Percentiles rank a stretch among this genome's conserved stretches.
phyloP scores from a whole-genome alignment of 805 yeast species.

The Yamadazyma phyllophila region DNA sequence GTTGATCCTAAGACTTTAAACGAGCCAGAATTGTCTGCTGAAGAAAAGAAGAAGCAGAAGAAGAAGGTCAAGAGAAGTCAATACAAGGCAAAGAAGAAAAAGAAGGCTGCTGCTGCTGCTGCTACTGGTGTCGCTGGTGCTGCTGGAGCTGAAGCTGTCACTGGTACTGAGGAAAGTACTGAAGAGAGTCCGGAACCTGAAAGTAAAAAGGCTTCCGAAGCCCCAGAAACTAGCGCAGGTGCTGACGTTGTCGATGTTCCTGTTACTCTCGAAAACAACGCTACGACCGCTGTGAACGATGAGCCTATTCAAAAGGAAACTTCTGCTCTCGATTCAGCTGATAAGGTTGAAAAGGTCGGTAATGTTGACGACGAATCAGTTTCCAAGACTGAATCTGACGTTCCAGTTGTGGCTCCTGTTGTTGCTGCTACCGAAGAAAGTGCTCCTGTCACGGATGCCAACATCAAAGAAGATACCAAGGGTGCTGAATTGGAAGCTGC shows the following conservation, averaged over 20 bases:
- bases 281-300: conserved; percentile 9
- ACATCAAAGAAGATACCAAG: not conserved
- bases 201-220: conserved; percentile 4
- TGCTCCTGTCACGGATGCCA: not conserved
- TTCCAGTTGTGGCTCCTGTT: conserved; percentile 1
- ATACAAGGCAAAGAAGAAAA: conserved; percentile 43
- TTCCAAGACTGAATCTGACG: conserved; percentile 5
- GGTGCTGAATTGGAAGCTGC: not conserved
- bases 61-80: conserved; percentile 44
- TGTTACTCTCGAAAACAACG: conserved; percentile 8
- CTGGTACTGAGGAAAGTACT: conserved; percentile 16
- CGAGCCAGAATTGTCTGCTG: conserved; percentile 23
- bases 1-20: conserved; percentile 53
- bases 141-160: conserved; percentile 10
- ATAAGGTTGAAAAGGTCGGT: conserved; percentile 1
- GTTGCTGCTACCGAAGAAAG: not conserved
- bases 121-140: conserved; percentile 13
- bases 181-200: conserved; percentile 24
- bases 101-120: conserved; percentile 20
- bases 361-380: conserved; percentile 10
- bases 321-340: conserved; percentile 8
- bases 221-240: conserved; percentile 14
- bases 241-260: conserved; percentile 12
- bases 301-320: conserved; percentile 1
- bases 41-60: conserved; percentile 40